phyloP scores from a whole-genome alignment of 345 rosid species.

The Brassica carinata region DNA sequence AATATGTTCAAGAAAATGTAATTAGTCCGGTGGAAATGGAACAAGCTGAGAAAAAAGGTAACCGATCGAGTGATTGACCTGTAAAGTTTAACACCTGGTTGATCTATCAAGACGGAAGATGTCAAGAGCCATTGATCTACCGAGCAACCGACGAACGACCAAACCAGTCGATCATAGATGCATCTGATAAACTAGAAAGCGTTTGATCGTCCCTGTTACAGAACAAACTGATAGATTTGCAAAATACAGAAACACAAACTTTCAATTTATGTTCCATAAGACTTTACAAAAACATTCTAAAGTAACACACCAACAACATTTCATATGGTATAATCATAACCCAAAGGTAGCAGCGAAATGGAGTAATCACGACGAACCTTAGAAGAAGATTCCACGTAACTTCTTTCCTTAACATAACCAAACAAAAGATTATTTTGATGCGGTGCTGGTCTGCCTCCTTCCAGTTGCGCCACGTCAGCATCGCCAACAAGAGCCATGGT shows the following conservation, averaged over 20 bases:
- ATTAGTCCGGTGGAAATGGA: too few species aligned
- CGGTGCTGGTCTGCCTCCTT: not conserved
- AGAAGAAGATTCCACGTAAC: conserved; percentile 28
- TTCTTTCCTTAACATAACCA: conserved; percentile 18
- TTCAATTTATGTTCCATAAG: conserved; percentile 30
- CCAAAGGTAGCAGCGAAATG: conserved; percentile 34
- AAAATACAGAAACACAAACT: conserved; percentile 26
- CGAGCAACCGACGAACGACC: too few species aligned
- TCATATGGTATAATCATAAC: conserved; percentile 38
- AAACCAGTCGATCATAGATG: too few species aligned
- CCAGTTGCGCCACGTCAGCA: conserved; percentile 22
- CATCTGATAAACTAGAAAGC: too few species aligned
- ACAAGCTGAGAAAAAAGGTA: too few species aligned
- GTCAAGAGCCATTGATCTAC: too few species aligned
- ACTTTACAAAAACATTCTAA: conserved; percentile 19
- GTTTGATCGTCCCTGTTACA: too few species aligned
- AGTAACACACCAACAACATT: not conserved
- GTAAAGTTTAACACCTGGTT: too few species aligned
- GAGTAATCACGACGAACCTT: conserved; percentile 13
- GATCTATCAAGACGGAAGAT: too few species aligned
- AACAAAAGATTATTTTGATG: not conserved
- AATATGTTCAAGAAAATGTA: too few species aligned
- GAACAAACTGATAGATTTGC: not conserved
- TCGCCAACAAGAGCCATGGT: conserved; percentile 44
- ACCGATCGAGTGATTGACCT: too few species aligned